Evolutionary conservation across 257 asterid genomes (phyloP), one percentile per base, ranked within the genome.

Genomic region (Rauvolfia tetraphylla): DNA sequence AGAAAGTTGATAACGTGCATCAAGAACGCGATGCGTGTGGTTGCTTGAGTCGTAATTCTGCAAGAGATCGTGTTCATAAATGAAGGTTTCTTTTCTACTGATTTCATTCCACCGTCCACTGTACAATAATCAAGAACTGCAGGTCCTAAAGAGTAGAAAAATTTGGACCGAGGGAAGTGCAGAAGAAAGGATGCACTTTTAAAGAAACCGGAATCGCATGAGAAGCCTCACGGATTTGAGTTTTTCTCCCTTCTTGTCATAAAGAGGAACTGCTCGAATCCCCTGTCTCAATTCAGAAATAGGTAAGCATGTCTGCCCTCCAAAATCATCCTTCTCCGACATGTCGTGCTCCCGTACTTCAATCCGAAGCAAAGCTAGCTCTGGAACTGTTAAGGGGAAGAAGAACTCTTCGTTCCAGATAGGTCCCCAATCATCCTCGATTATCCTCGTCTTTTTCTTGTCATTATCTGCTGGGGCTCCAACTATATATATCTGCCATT

Each of bases 351-450:
- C 99, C 2, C 93, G 89, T 29, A 95, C 96, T 78, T 87, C 97
- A 62, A 95, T 90, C 63, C 95, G 81, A 49, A 95, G 88, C 73
- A 95, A 82, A 38, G 98, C 99, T 74, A 95, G 54, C 86, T 95
- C 97, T 5, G 98, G 98, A 8, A 90, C 87, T 82, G 96, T 91
- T 76, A 93, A 81, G 7, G 95, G 97, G 79, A 95, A 95, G 27
- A 76, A 73, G 51, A 91, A 95, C 75, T 89, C 95, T 84, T 95
- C 93, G 66, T 91, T 91, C 99, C 99, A 95, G 18, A 78, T 85
- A 1, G 99, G 99, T 22, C 89, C 88, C 99, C 98, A 95, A 2
- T 95, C 97, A 68, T 95, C 99, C 85, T 87, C 93, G 38, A 93
- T 87, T 81, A 91, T 81, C 88, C 89, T 86, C 5, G 99, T 95